A percentile compares a stretch with the other conserved stretches of the same genome.
phyloP scores from a whole-genome alignment of 306 rosid genomes.

The Adenanthera pavonina region DNA sequence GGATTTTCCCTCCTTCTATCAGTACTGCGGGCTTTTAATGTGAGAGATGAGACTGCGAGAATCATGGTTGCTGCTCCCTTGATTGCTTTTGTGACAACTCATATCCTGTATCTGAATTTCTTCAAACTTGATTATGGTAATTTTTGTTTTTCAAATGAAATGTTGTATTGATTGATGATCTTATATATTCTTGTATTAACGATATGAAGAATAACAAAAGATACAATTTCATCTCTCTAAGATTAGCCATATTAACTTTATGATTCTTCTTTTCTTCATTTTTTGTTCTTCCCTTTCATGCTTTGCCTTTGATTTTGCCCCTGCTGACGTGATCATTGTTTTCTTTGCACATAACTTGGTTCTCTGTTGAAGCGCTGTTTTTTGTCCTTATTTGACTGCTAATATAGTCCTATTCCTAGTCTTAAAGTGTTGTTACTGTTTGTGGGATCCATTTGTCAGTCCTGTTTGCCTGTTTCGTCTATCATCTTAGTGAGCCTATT shows the following conservation, averaged over 20 bases:
- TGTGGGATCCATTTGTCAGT: neutral
- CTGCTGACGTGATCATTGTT: neutral
- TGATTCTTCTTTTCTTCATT: slow-evolving; percentile 15
- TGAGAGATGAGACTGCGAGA: slow-evolving; percentile 88
- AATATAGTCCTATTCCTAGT: neutral
- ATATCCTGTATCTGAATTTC: slow-evolving; percentile 88
- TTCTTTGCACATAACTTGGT: slow-evolving; percentile 11
- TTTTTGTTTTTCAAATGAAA: slow-evolving; percentile 30
- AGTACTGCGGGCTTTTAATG: slow-evolving; percentile 55
- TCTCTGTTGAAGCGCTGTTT: neutral
- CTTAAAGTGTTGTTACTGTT: neutral
- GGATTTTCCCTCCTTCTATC: slow-evolving; percentile 67
- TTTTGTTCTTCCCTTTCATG: neutral
- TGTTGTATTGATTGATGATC: slow-evolving; percentile 27
- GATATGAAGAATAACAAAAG: neutral
- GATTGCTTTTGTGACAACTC: slow-evolving; percentile 81
- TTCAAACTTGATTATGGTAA: slow-evolving; percentile 80
- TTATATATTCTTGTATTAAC: slow-evolving; percentile 23
- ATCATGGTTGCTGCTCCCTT: slow-evolving; percentile 92
- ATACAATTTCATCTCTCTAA: slow-evolving; percentile 4
- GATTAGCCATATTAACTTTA: slow-evolving; percentile 7
- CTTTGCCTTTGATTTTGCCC: neutral
- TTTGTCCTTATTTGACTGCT: neutral
- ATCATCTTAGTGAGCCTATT: neutral
- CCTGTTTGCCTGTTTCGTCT: neutral